Evolutionary conservation across 495 filamentous ascomycete genomes (phyloP).

Genomic region (Bryoglossum gracile): DNA sequence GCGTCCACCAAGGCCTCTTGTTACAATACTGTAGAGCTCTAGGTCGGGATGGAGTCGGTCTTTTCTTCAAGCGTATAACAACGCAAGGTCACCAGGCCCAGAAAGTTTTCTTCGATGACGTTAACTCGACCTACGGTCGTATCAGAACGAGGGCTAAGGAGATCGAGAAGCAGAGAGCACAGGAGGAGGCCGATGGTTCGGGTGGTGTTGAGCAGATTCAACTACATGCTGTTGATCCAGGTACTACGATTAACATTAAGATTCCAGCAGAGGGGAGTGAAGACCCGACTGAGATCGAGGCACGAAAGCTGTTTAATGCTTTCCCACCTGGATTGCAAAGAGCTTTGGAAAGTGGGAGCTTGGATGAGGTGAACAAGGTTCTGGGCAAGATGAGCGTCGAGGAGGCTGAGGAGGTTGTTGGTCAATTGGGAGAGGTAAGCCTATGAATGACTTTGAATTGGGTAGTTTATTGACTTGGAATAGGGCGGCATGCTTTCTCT

Average conservation of each 20-base stretch:
- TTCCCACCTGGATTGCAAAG: conserved; percentile 75
- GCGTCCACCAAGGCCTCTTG: conserved; percentile 87
- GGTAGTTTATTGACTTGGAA: not conserved
- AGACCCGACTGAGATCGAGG: conserved; percentile 56
- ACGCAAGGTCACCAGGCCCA: conserved; percentile 87
- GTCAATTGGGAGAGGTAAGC: conserved; percentile 65
- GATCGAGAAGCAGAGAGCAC: conserved; percentile 58
- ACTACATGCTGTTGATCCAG: conserved; percentile 90
- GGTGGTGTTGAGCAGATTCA: conserved; percentile 93
- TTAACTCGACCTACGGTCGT: conserved; percentile 72
- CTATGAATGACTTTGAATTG: not conserved
- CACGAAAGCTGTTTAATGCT: conserved; percentile 70
- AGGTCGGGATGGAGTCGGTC: conserved; percentile 75
- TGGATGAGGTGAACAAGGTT: conserved; percentile 95
- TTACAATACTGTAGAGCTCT: conserved; percentile 91
- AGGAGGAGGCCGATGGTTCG: conserved; percentile 49
- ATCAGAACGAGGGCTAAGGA: conserved; percentile 76
- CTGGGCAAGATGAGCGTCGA: conserved; percentile 87
- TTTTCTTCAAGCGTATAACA: conserved; percentile 97
- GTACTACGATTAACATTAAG: conserved; percentile 84
- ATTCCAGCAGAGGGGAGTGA: conserved; percentile 60
- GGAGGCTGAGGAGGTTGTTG: conserved; percentile 88
- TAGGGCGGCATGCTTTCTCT: conserved; percentile 83
- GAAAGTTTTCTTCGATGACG: conserved; percentile 86
- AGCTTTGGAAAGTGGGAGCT: conserved; percentile 72